Percentiles rank a stretch among this genome's conserved stretches.
These are phyloP conservation scores for Spathaspora sp. DNA, from an alignment of 805 yeast genomes.

Conservation along the genomic window DNA sequence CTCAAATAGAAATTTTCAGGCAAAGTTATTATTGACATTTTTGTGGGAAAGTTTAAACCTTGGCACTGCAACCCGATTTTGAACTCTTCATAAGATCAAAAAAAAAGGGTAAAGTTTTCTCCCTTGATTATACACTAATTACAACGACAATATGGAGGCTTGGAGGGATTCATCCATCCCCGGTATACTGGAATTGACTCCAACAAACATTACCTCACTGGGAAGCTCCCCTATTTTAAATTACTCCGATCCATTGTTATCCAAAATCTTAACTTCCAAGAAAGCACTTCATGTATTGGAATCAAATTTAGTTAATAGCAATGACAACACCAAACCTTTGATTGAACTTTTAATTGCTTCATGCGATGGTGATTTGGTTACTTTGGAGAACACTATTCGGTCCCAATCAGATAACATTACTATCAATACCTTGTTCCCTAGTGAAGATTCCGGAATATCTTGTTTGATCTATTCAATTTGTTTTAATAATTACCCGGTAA, in stretches of 20 bases:
- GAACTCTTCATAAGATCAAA: too few relatives aligned
- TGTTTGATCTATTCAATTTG: slow-evolving; percentile 50
- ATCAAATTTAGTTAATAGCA: slow-evolving; percentile 5
- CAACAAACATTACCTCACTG: neutral
- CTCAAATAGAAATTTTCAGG: too few relatives aligned
- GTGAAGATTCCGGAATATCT: slow-evolving; percentile 28
- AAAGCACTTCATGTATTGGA: slow-evolving; percentile 20
- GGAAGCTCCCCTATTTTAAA: slow-evolving; percentile 8
- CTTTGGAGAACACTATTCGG: slow-evolving; percentile 25
- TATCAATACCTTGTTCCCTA: slow-evolving; percentile 18
- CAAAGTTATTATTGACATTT: too few relatives aligned
- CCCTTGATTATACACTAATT: neutral
- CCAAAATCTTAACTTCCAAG: slow-evolving; percentile 23
- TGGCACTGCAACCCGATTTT: too few relatives aligned
- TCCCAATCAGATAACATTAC: slow-evolving; percentile 14
- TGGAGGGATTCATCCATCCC: neutral
- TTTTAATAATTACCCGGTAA: slow-evolving; percentile 45
- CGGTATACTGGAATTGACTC: neutral
- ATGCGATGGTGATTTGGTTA: slow-evolving; percentile 35
- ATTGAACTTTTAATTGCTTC: slow-evolving; percentile 28
- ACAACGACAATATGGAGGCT: neutral
- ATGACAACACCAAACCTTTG: slow-evolving; percentile 6
- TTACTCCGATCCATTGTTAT: slow-evolving; percentile 25
- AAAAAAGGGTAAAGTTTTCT: neutral
- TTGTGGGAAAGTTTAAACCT: too few relatives aligned